Base-by-base conservation (phyloP, 2,329 filamentous ascomycete species). In the Nothopassalora personata region DNA sequence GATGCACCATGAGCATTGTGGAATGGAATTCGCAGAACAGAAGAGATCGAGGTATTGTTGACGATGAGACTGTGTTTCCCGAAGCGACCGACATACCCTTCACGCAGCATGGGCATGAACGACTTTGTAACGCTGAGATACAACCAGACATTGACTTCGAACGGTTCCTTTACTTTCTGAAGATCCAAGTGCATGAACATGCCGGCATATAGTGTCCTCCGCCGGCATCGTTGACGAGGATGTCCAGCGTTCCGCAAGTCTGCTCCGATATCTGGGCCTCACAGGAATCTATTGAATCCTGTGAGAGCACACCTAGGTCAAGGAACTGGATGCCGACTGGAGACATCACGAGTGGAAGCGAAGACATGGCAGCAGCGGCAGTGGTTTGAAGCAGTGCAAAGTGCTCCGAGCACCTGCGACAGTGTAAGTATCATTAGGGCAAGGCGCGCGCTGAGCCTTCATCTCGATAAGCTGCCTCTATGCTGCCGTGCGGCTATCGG, bases 191-290 rank as follows among this genome's bases (percentile, higher is more conserved):
- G 70, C 31, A 67, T 23, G 19, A 71, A 43, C 1, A 23, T 23
- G 23, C 23, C 23, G 71, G 71, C 53, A 65, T 64, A n/a, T 48
- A 68, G 67, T 74, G 75, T 15, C 68, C 69, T 15, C 71, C 75
- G 11, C 79, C 79, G 7, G 78, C 77, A 68, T 80, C 80, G 59
- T 80, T 80, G 46, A 80, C 72, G 52, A 80, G 63, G 15, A 77
- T 70, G 66, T 80, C 75, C 54, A 81, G 65, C 11, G 13, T 57
- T 7, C 66, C 62, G 23, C 68, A 34, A 34, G 31, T 34, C 31
- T 34, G 31, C 31, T 34, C 31, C 4, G 31, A 8, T 34, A 34
- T 34, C 31, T 34, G 7, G 31, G 31, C 31, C 31, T 34, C 11
- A 11, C 31, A 34, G 31, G 31, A 33, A 10, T 33, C 31, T 6